Base-by-base conservation (phyloP, 2,329 filamentous ascomycete genomes). In the Phaeosphaeria sp. region DNA sequence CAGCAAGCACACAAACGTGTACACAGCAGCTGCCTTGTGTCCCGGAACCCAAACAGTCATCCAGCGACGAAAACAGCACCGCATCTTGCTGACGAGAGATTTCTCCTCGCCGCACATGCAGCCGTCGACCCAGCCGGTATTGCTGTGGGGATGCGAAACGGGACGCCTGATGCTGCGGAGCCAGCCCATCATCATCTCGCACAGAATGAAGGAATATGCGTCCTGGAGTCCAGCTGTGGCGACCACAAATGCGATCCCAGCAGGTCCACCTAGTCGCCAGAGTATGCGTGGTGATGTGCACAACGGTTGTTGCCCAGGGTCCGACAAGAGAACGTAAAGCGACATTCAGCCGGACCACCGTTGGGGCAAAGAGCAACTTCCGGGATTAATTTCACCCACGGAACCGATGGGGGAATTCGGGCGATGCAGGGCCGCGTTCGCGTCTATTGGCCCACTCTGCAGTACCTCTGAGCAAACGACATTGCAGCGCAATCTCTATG, bases 401-500 rank as follows among this genome's bases (percentile, higher is more conserved):
- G 30, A 36, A 56, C 60, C 62, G 53, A 51, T 55, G 42, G 59
- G 59, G 49, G 64, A 58, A 56, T 55, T 43, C n/a, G 30, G 15
- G 52, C 43, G 43, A n/a, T 36, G 27, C 53, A 43, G 40, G 30
- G 30, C 30, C 30, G 30, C 30, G 25, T 40, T 25, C 20, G 21
- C 27, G 45, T 45, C 51, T 33, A 61, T 68, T 65, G 58, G 55
- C 53, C 42, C 40, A 44, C 51, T 43, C 43, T 49, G 51, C 49
- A 53, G 52, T 36, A 51, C 7, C 39, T 55, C 15, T 36, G 30
- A 36, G 62, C 54, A 61, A 64, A 68, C 60, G 62, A 70, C 63
- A 67, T 69, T 71, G 66, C 62, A 48, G 63, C 55, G 68, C 49
- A 75, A 75, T 76, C 61, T 75, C 63, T 30, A 67, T 66, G 69